Percentiles rank a stretch among this genome's conserved stretches.
Conservation (phyloP, 805 yeast genomes). For the Yarrowia bubula region DNA sequence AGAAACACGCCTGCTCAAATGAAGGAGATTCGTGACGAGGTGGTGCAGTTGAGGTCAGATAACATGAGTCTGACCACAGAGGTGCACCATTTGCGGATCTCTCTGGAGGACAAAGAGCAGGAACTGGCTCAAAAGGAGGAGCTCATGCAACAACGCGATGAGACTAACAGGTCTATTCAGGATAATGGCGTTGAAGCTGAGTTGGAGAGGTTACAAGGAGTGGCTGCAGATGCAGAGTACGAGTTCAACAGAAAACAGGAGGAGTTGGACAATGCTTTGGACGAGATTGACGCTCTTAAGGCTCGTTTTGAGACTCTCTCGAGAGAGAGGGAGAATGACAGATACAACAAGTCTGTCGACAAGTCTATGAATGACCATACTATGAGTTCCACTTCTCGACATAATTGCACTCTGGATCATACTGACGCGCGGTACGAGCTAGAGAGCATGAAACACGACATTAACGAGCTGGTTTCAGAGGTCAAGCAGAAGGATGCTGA, state of each 20-base stretch:
- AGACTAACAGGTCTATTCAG: background rate
- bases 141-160: background rate
- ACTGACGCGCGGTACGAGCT: conserved; percentile 5
- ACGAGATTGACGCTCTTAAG: conserved; percentile 22
- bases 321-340: conserved; percentile 4
- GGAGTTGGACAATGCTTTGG: conserved; percentile 12
- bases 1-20: conserved; percentile 13
- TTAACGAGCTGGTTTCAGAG: conserved; percentile 12
- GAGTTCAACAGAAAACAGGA: conserved; percentile 17
- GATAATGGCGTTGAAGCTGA: conserved; percentile 12
- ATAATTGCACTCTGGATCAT: conserved; percentile 4
- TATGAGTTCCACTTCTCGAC: background rate
- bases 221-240: background rate
- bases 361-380: conserved; percentile 5
- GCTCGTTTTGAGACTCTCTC: background rate
- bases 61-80: conserved; percentile 15
- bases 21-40: conserved; percentile 15
- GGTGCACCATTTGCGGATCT: background rate
- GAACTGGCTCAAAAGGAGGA: background rate
- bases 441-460: conserved; percentile 1
- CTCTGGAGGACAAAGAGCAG: conserved; percentile 4
- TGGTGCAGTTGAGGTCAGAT: conserved; percentile 2
- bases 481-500: conserved; percentile 15
- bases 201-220: background rate
- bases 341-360: background rate